These are phyloP conservation scores for Syzygium syzygioides DNA, from an alignment of 441 rosid genomes.

Conservation along the genomic window DNA sequence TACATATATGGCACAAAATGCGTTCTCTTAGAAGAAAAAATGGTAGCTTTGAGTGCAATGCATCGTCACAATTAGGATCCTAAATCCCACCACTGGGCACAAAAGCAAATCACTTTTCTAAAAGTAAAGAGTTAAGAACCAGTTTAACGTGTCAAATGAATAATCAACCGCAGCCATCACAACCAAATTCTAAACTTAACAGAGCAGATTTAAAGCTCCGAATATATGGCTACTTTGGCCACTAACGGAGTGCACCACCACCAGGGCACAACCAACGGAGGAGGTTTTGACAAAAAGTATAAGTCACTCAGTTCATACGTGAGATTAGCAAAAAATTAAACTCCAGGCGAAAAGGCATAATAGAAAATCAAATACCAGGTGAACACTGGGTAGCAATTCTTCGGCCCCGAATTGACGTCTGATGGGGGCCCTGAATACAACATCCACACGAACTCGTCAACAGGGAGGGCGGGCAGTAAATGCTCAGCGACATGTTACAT, in stretches of 20 bases:
- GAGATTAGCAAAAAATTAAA: not conserved
- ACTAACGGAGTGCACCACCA: not conserved
- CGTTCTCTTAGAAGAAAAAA: not conserved
- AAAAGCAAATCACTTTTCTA: not conserved
- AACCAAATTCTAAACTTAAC: not conserved
- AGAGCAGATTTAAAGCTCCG: not conserved
- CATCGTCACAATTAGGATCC: not conserved
- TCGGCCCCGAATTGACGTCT: slow-evolving; percentile 31
- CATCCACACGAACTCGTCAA: slow-evolving; percentile 12
- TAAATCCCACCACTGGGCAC: not conserved
- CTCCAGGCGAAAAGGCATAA: not conserved
- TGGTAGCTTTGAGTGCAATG: not conserved
- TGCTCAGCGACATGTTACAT: not conserved
- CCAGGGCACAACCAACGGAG: not conserved
- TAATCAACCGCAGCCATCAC: not conserved
- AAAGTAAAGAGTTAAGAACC: not conserved
- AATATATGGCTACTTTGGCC: not conserved
- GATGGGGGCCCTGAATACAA: slow-evolving; percentile 45
- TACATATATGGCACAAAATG: not conserved
- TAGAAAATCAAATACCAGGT: slow-evolving; percentile 32
- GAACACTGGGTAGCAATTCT: slow-evolving; percentile 39
- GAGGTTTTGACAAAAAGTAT: not conserved
- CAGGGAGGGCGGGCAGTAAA: not conserved
- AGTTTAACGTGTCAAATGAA: not conserved
- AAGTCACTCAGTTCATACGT: not conserved